Evolutionary conservation across 176 grass and related monocot species (phyloP).

Genomic region (Elymus sibiricus): DNA sequence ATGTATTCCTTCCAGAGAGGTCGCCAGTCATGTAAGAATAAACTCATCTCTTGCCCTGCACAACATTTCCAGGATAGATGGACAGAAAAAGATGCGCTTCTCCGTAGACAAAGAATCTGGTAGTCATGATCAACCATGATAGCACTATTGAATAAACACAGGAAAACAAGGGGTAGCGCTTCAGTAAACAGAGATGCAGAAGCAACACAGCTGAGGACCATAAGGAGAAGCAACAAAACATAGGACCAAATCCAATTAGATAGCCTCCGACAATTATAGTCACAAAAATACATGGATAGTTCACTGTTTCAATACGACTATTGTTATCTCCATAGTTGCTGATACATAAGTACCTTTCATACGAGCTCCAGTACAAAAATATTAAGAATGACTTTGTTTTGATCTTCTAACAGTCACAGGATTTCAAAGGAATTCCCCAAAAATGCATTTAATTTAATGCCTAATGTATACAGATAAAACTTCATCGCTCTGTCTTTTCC

Average conservation of each 20-base stretch:
- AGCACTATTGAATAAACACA: too few relatives aligned
- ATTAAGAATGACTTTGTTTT: constrained; percentile 1
- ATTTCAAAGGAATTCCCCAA: constrained; percentile 26
- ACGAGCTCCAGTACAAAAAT: neutral
- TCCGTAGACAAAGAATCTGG: neutral
- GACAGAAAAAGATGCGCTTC: constrained; percentile 11
- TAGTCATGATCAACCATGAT: too few relatives aligned
- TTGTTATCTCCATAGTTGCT: neutral
- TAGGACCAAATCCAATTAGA: too few relatives aligned
- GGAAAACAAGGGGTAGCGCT: too few relatives aligned
- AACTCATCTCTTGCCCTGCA: constrained; percentile 19
- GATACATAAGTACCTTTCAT: neutral
- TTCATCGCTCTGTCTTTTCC: neutral
- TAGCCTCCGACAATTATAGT: too few relatives aligned
- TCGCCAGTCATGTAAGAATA: constrained; percentile 23
- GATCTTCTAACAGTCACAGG: neutral
- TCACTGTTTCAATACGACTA: neutral
- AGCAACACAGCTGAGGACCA: too few relatives aligned
- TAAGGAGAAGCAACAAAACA: too few relatives aligned
- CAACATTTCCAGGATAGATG: neutral
- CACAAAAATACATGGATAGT: neutral
- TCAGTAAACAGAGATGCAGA: too few relatives aligned
- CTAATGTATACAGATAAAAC: constrained; percentile 22
- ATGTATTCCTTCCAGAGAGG: neutral
- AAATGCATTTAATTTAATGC: constrained; percentile 46